Base-by-base conservation (phyloP, 169 alveolate species). In the Perkinsus marinus region DNA sequence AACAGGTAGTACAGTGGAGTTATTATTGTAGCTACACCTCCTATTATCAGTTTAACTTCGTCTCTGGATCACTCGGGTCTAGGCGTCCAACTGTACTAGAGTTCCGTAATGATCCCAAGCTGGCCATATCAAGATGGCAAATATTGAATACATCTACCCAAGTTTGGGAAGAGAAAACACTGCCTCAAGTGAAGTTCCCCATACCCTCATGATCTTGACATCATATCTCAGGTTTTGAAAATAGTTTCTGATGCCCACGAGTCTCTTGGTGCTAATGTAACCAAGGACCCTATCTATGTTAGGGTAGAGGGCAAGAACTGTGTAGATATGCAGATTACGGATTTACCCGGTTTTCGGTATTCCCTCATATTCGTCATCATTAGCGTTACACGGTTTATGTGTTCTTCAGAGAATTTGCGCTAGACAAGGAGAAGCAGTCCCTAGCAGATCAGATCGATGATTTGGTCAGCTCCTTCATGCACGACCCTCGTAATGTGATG, bases 341-440 rank as follows among this genome's bases (percentile, higher is more conserved):
- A 93, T 68, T 91, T 93, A 37, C 94, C 94, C 17, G 94, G 94
- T 13, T 93, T 93, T 90, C n/a, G n/a, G n/a, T n/a, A n/a, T n/a
- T n/a, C n/a, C n/a, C n/a, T n/a, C n/a, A n/a, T n/a, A n/a, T n/a
- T n/a, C n/a, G n/a, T n/a, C n/a, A n/a, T n/a, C n/a, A n/a, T n/a
- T n/a, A n/a, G n/a, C n/a, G n/a, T n/a, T n/a, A n/a, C n/a, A n/a
- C n/a, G n/a, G n/a, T n/a, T n/a, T n/a, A n/a, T n/a, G n/a, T n/a
- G n/a, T n/a, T n/a, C n/a, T n/a, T n/a, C n/a, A 92, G 94, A 39
- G 94, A 93, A 37, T 93, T 93, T 34, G 93, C 94, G 7, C 36
- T 93, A 39, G 94, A 93, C 90, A 36, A 90, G 43, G 92, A 90
- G 41, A 93, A 93, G 92, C 93, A 93, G 90, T n/a, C 19, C 36